A percentile compares a stretch with the other conserved stretches of the same genome.
Conservation (phyloP, 805 yeast genomes). For the Hanseniaspora mollemarum region DNA sequence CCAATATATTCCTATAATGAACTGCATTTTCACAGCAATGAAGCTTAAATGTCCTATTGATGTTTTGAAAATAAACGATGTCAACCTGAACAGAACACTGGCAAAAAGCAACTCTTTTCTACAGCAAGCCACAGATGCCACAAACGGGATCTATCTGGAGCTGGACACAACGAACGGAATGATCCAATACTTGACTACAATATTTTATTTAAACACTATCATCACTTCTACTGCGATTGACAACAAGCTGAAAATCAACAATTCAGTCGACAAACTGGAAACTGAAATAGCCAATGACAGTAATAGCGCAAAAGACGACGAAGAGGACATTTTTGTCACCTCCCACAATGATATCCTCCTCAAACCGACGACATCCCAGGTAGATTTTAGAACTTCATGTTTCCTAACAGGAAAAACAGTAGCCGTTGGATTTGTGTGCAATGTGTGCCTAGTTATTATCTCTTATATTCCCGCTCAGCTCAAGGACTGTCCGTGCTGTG, state of each 20-base stretch:
- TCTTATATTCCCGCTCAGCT: conserved; percentile 56
- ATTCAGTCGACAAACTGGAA: conserved; percentile 6
- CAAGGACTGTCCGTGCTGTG: conserved; percentile 72
- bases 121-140: conserved; percentile 93
- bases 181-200: conserved; percentile 69
- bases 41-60: conserved; percentile 83
- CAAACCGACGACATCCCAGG: conserved; percentile 70
- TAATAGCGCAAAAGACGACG: neutral
- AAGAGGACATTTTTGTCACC: conserved; percentile 51
- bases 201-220: conserved; percentile 40
- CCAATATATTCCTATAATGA: conserved; percentile 88
- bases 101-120: conserved; percentile 56
- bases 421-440: conserved; percentile 88
- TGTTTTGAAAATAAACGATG: conserved; percentile 54
- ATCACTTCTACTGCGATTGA: conserved; percentile 12
- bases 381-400: conserved; percentile 91
- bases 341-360: conserved; percentile 62
- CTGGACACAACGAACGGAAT: conserved; percentile 62
- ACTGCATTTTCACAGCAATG: conserved; percentile 89
- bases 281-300: neutral
- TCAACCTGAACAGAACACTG: conserved; percentile 29
- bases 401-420: conserved; percentile 81
- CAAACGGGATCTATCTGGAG: conserved; percentile 73
- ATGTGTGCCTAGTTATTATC: conserved; percentile 75
- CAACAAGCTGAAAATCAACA: conserved; percentile 13